Percentiles rank a stretch among this genome's conserved stretches.
Evolutionary conservation across 441 rosid species (phyloP).

Genomic region (Macaranga tanarius): DNA sequence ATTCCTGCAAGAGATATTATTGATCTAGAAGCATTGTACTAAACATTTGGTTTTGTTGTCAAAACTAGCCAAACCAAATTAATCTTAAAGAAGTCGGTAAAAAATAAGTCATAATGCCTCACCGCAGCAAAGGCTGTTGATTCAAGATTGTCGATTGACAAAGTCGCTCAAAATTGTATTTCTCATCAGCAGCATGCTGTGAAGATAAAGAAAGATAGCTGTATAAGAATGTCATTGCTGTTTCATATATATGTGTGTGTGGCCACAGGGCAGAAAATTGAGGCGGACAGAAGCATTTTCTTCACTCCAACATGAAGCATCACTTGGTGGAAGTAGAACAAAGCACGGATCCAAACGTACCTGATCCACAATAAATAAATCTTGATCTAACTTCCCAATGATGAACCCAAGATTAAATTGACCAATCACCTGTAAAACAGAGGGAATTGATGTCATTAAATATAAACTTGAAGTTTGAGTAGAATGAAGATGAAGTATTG

Average conservation of each 20-base stretch:
- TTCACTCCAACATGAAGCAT: background rate
- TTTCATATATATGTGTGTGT: constrained; percentile 5
- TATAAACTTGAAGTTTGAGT: background rate
- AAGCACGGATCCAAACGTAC: constrained; percentile 39
- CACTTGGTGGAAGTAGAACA: constrained; percentile 6
- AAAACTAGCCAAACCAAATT: too few relatives aligned
- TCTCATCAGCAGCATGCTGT: constrained; percentile 99
- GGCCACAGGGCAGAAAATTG: constrained; percentile 15
- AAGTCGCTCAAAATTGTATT: constrained; percentile 84
- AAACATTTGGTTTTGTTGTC: background rate
- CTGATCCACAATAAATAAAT: constrained; percentile 98
- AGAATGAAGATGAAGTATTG: background rate
- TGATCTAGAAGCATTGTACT: background rate
- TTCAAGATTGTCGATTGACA: constrained; percentile 84
- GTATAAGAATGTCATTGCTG: constrained; percentile 20
- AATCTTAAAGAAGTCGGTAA: background rate
- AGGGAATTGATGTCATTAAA: constrained; percentile 19
- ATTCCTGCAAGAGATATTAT: constrained; percentile 2
- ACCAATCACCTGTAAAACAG: constrained; percentile 68
- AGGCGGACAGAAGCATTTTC: constrained; percentile 9
- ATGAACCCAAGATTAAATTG: constrained; percentile 98
- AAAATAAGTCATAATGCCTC: constrained; percentile 31
- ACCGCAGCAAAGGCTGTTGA: constrained; percentile 96
- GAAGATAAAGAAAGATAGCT: constrained; percentile 24
- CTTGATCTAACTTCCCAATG: constrained; percentile 84